Conservation (phyloP, 106 monocot species). For the Amphibolis antarctica region DNA sequence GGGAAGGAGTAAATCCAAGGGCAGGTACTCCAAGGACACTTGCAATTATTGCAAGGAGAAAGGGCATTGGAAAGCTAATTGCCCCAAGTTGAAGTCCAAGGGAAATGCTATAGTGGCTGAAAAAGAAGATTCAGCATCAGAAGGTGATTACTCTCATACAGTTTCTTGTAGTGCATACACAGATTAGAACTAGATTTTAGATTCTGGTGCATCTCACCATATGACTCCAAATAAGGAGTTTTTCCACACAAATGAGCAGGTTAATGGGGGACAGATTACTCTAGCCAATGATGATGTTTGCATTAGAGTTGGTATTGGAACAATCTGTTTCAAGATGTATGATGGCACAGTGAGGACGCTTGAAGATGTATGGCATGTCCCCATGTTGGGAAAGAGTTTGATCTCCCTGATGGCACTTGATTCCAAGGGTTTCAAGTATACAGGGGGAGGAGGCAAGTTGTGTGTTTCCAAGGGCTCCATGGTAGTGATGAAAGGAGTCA, state of each 20-base stretch:
- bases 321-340: neutral
- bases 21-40: too few relatives aligned
- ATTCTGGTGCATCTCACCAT: neutral
- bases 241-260: neutral
- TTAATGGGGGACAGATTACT: neutral
- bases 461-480: neutral
- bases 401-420: neutral
- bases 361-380: neutral
- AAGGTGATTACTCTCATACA: too few relatives aligned
- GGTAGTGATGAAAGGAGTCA: neutral
- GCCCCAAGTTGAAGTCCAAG: too few relatives aligned
- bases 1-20: too few relatives aligned
- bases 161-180: too few relatives aligned
- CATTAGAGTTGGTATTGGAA: neutral
- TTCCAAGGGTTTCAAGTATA: neutral
- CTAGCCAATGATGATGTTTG: neutral
- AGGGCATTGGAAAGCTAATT: too few relatives aligned
- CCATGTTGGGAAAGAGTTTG: neutral
- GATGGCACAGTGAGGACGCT: constrained; percentile 1
- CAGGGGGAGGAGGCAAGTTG: neutral
- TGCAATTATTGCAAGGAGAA: too few relatives aligned
- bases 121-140: too few relatives aligned
- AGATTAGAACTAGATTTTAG: too few relatives aligned
- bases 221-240: constrained; percentile 1
- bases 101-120: too few relatives aligned